Evolutionary conservation across 176 grass and related monocot species (phyloP), one percentile per base, ranked within the genome.

Genomic region (Raddia distichophylla): DNA sequence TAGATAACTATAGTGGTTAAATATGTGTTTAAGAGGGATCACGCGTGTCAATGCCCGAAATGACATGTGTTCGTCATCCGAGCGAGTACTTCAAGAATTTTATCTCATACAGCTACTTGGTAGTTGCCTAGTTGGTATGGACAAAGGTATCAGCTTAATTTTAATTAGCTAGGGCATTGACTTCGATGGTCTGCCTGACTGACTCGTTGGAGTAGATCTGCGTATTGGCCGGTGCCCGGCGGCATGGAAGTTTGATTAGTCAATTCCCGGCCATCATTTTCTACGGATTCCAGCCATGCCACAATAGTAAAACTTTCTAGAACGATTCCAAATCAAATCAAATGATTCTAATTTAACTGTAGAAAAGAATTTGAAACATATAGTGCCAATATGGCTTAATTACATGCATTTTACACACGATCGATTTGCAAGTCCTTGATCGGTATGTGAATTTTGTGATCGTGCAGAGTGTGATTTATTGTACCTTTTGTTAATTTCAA

Each of bases 221-320:
- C 55, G 22, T 81, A 32, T 2, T 19, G 20, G 6, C 1, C 16
- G 6, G 54, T 7, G 37, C 37, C 37, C 37, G 37, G 1, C 1
- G 4, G 37, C 37, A 3, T 20, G 44, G 50, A 35, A 72, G 49
- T 35, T 73, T 49, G 43, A 16, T 47, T 27, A 2, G 82, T 85
- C 82, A 85, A 32, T 2, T 2, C 32, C 6, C 10, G 2, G 8
- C 47, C 56, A 14, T 4, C 34, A 18, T 78, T 85, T 69, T 11
- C 74, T 76, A 13, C 13, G 54, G 17, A 27, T n/a, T 18, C 37
- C 37, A 40, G 37, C 2, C 37, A 40, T 40, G 37, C 5, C 12
- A 61, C 7, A 18, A 43, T 51, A 60, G 74, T 78, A 71, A 78
- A 77, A 70, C 54, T 54, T 70, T 85, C 74, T 78, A 85, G 83